Conservation (phyloP, 176 grass and related monocot genomes). For the Thinopyrum elongatum region DNA sequence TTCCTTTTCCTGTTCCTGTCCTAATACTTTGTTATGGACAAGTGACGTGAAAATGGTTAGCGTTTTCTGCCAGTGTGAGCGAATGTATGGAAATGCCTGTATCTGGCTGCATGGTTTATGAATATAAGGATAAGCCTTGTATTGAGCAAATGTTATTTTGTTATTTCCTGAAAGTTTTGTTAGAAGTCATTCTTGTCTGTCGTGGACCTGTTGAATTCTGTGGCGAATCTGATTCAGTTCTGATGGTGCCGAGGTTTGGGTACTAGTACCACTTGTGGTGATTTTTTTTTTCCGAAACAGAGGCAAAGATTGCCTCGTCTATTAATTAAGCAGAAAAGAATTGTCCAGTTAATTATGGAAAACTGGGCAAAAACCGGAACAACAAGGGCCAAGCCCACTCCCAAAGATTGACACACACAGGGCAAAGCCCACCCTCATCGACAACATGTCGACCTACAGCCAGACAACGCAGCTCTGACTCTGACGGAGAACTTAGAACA, state of each 20-base stretch:
- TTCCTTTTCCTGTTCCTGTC: neutral
- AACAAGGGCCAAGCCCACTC: too few species aligned
- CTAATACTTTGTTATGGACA: neutral
- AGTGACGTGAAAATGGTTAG: conserved; percentile 47
- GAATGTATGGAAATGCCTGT: neutral
- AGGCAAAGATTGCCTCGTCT: too few species aligned
- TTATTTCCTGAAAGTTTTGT: neutral
- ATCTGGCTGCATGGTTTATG: neutral
- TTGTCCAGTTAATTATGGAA: too few species aligned
- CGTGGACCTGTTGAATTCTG: neutral
- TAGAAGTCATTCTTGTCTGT: neutral
- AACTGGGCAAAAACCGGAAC: too few species aligned
- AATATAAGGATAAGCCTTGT: neutral
- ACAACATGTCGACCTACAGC: too few species aligned
- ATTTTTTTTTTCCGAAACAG: too few species aligned
- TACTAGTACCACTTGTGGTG: neutral
- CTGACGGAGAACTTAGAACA: too few species aligned
- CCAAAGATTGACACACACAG: too few species aligned
- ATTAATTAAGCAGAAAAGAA: too few species aligned
- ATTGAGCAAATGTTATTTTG: neutral
- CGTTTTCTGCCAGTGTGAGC: conserved; percentile 67
- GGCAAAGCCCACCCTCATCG: too few species aligned
- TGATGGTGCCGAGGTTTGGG: neutral
- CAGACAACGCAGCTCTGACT: too few species aligned
- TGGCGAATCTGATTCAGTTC: neutral